These are phyloP conservation scores for Scutellaria galericulata DNA, from an alignment of 257 asterid species.

Conservation along the genomic window DNA sequence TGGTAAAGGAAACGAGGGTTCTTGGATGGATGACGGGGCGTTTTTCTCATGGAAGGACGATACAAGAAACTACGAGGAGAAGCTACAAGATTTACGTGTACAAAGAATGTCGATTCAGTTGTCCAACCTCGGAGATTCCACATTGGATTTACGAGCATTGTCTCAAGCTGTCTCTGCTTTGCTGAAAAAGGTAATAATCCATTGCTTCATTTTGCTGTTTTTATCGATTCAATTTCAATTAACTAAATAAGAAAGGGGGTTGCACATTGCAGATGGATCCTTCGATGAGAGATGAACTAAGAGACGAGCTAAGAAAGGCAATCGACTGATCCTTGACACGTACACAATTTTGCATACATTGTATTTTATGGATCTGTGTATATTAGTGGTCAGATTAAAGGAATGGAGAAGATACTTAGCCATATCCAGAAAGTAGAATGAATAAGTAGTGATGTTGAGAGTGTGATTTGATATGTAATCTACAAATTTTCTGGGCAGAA, in stretches of 20 bases:
- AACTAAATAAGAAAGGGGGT: neutral
- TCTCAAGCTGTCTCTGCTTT: conserved; percentile 84
- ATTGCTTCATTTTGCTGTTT: neutral
- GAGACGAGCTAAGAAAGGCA: conserved; percentile 61
- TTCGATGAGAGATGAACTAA: conserved; percentile 58
- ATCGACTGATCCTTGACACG: conserved; percentile 40
- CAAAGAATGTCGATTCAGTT: conserved; percentile 68
- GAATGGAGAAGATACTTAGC: neutral
- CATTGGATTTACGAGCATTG: conserved; percentile 68
- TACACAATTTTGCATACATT: neutral
- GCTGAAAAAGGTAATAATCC: conserved; percentile 61
- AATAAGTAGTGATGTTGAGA: neutral
- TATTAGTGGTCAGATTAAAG: neutral
- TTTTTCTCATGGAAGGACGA: conserved; percentile 83
- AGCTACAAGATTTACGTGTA: conserved; percentile 65
- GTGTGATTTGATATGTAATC: conserved; percentile 6
- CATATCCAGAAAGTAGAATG: neutral
- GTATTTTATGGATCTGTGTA: neutral
- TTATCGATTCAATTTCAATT: neutral
- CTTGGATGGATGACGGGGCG: conserved; percentile 73
- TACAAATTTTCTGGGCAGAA: neutral
- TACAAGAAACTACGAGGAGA: conserved; percentile 65
- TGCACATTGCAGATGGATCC: conserved; percentile 71
- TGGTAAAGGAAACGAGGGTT: conserved; percentile 53
- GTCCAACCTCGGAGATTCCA: conserved; percentile 68